Evolutionary conservation across 176 grass and related monocot genomes (phyloP).

Genomic region (Cenchrus fungigraminus): DNA sequence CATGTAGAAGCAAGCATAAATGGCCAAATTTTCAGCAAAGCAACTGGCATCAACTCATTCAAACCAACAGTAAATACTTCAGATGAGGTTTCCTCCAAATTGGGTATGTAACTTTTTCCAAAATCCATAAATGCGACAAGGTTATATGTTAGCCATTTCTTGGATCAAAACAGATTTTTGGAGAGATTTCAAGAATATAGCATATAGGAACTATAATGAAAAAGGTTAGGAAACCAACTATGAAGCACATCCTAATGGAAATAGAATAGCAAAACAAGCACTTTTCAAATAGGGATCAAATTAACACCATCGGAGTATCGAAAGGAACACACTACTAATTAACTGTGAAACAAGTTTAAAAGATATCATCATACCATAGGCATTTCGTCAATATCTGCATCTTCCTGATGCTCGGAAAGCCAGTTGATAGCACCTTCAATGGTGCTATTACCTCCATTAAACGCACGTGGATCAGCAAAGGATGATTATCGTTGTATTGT

Average conservation of each 20-base stretch:
- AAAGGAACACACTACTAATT: neutral
- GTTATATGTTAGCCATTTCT: neutral
- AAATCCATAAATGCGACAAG: too few relatives aligned
- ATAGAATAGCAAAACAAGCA: neutral
- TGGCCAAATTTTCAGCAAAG: neutral
- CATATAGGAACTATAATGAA: neutral
- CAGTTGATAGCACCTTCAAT: conserved; percentile 96
- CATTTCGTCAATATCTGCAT: conserved; percentile 94
- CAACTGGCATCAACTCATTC: neutral
- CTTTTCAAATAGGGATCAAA: conserved; percentile 10
- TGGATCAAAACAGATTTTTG: neutral
- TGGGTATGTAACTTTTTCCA: neutral
- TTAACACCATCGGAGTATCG: conserved; percentile 13
- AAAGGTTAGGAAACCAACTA: conserved; percentile 16
- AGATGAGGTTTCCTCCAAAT: neutral
- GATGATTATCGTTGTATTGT: neutral
- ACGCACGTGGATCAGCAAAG: conserved; percentile 27
- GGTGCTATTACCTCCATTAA: conserved; percentile 89
- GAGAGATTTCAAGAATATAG: neutral
- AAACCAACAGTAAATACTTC: conserved; percentile 5
- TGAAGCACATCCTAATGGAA: neutral
- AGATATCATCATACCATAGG: conserved; percentile 72
- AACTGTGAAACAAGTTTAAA: neutral
- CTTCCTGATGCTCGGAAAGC: conserved; percentile 97
- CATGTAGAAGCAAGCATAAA: conserved; percentile 23